Evolutionary conservation across 2,329 filamentous ascomycete genomes (phyloP), one percentile per base, ranked within the genome.

Genomic region (Ophiocordyceps unilateralis): DNA sequence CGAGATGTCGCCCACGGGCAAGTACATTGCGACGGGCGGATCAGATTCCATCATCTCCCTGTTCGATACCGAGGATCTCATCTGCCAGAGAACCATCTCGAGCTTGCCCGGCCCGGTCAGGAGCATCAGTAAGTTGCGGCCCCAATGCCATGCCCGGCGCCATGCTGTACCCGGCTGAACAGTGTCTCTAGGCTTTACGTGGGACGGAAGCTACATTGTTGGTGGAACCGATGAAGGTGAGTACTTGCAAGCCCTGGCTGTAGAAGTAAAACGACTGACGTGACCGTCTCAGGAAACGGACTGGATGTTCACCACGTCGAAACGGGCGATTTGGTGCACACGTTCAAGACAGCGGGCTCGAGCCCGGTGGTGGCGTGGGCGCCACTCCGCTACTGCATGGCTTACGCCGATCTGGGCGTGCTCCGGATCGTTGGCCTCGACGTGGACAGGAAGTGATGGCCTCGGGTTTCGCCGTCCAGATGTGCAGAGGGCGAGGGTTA

Each of bases 31-130:
- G 0, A 82, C 81, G 0, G 83, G 83, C 24, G 82, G 81, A 10
- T 76, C 78, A 10, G 83, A 89, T 53, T 81, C 80, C 1, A 72
- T 85, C 41, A 81, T 88, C 49, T 70, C 79, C 5, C 65, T 89
- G 3, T 89, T 83, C 79, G 82, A 88, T 53, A 87, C 83, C 4
- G 69, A 70, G 36, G 78, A 83, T 50, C 87, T 82, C 81, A 75
- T 83, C 44, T 87, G 82, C 54, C 72, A 79, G 53, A 72, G 78
- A 46, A 85, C 81, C 1, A 66, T 87, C 37, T 76, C 76, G 30
- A 70, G 74, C 51, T 81, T 84, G 65, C 69, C 72, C 10, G 80
- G 80, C 1, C 76, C 81, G 3, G 77, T 88, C 23, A 72, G 75
- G 53, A 83, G 74, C 55, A 68, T 88, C 44, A 76, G 73, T 76